Base-by-base conservation (phyloP, 257 asterid genomes). In the Asclepias syriaca region DNA sequence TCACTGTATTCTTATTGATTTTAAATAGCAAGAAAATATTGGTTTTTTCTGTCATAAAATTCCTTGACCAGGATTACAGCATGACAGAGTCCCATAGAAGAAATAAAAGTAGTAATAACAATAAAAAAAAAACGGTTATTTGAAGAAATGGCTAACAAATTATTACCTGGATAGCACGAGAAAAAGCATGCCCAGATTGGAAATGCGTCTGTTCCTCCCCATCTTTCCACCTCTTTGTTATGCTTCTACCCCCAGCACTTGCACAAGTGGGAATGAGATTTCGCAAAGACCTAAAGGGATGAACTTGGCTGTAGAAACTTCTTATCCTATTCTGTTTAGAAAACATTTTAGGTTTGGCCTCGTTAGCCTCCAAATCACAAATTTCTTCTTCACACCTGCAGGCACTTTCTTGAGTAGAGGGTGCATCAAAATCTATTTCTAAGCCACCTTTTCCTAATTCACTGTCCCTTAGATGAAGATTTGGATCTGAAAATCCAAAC, bases 221-320 rank as follows among this genome's bases (percentile, higher is more conserved):
- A 59, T 82, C 86, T 77, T 82, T 82, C 72, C 80, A 74, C 77
- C 86, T 82, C 77, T 82, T 82, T 9, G 78, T 75, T 16, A 82
- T 74, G 78, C 82, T 82, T 79, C 82, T 77, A 72, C 66, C 68
- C 34, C 68, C 78, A 67, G 58, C 64, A 32, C 45, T 69, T 67
- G 72, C 65, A 59, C 59, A 74, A 65, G 72, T n/a, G 45, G 73
- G 65, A 39, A 73, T 61, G 49, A 77, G 57, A 58, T 78, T 78
- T 22, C 81, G 50, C 61, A 82, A 57, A 65, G 81, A 72, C 68
- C 77, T 75, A 46, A 78, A 70, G 45, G 29, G 68, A 64, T 45
- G 74, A 54, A 71, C 64, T 74, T 76, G 77, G 69, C 80, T 60
- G 39, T 9, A 65, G 45, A 39, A 76, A 63, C 53, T 65, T 50